Percentiles rank a stretch among this genome's conserved stretches.
Conservation (phyloP, 1,284 basidiomycete genomes). For the Cutaneotrichosporon mucoides region DNA sequence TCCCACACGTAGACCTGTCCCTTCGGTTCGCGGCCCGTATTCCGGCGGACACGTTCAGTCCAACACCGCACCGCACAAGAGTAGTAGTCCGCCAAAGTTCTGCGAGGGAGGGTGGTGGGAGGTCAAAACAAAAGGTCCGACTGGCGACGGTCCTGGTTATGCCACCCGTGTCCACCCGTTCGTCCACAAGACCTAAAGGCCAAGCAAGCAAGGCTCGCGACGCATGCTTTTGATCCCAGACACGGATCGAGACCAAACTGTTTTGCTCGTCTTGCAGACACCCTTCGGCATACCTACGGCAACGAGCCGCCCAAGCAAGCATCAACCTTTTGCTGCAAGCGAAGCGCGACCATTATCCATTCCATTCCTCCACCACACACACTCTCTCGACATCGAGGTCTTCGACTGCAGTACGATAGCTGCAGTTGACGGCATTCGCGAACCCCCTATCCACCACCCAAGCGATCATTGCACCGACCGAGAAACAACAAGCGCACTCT, state of each 20-base stretch:
- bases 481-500: no score
- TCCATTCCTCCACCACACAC: no score
- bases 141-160: background rate
- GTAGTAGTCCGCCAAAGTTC: no score
- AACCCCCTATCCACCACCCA: no score
- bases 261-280: background rate
- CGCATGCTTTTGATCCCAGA: constrained; percentile 1
- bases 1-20: background rate
- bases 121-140: constrained; percentile 1
- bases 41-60: background rate
- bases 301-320: no score
- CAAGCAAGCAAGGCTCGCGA: background rate
- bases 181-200: background rate
- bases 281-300: background rate
- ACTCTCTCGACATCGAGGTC: no score
- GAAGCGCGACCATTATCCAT: no score
- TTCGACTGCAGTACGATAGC: no score
- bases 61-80: background rate
- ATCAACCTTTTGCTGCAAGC: background rate
- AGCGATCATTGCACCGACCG: no score
- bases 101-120: no score
- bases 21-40: background rate
- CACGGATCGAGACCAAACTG: background rate
- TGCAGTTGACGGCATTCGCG: no score
- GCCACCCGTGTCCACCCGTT: background rate